Evolutionary conservation across 306 rosid species (phyloP), one percentile per base, ranked within the genome.

Genomic region (Cyclanthera cordifolia): DNA sequence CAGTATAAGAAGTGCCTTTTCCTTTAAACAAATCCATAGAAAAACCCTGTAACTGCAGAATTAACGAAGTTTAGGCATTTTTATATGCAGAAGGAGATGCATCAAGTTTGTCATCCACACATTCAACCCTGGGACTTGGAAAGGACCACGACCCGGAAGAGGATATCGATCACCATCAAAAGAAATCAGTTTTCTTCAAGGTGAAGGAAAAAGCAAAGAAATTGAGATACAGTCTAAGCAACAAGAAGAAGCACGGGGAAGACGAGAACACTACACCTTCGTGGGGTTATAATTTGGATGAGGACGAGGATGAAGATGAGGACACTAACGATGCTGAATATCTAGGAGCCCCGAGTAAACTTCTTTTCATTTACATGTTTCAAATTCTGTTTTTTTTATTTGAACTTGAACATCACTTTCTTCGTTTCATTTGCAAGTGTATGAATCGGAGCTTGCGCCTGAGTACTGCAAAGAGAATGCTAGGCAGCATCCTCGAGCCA

Each of bases 181-280:
- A 87, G 89, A 93, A 93, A 81, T 93, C 98, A 23, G 94, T 93
- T 65, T 86, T 90, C 64, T 53, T 86, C 53, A 93, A 87, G 81
- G 95, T 93, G 68, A 89, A 87, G 78, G 98, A 89, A 77, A 93
- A 87, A 73, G 95, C 98, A 67, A 89, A 78, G 83, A 93, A 87
- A 76, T 59, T 89, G 41, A 82, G 85, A 55, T 74, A 85, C 76
- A 79, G 81, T 66, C 91, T 93, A 74, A 87, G 95, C 84, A 12
- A 11, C 79, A 90, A 87, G 86, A 93, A 77, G 71, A 89, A 11
- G 80, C 87, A 85, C 13, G 72, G 49, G 50, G 89, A 80, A 8
- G 89, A 81, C 1, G 83, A 74, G 6, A 87, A 51, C 47, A 0
- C 43, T 57, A 75, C 72, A 4, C 91, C 90, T 12, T 43, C 86